Evolutionary conservation across 2,329 filamentous ascomycete genomes (phyloP).

Genomic region (Capronia americana): DNA sequence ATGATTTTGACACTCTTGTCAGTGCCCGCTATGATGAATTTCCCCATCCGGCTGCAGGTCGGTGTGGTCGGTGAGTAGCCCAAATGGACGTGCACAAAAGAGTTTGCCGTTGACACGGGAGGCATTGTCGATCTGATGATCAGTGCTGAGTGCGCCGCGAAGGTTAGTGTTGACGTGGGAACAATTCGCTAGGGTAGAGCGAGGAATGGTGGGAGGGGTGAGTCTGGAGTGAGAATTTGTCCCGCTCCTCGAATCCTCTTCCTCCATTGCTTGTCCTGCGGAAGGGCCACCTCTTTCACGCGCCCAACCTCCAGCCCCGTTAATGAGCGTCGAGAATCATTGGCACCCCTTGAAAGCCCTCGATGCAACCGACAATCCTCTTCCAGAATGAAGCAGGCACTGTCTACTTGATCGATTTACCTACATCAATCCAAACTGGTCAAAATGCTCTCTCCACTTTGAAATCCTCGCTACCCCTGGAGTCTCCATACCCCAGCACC

Average conservation of each 20-base stretch:
- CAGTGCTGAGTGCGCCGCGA: background rate
- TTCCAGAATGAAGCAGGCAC: slow-evolving; percentile 56
- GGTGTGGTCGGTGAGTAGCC: background rate
- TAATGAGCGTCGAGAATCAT: background rate
- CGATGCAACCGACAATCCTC: slow-evolving; percentile 47
- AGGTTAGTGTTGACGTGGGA: background rate
- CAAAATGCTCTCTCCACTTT: slow-evolving; percentile 51
- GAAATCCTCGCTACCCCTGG: slow-evolving; percentile 54
- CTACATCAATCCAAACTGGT: slow-evolving; percentile 61
- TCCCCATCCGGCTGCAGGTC: background rate
- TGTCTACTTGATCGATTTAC: slow-evolving; percentile 63
- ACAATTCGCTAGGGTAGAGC: background rate
- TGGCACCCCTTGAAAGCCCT: background rate
- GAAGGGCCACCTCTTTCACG: too few species aligned
- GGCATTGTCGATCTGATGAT: background rate
- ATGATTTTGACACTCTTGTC: background rate
- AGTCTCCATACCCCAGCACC: slow-evolving; percentile 55
- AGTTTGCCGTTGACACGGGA: background rate
- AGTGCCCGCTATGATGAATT: background rate
- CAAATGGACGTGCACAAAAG: background rate
- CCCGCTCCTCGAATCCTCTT: background rate
- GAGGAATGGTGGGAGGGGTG: background rate
- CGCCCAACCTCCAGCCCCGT: background rate
- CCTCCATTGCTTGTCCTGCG: too few species aligned
- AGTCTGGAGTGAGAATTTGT: background rate